Percentiles rank a stretch among this genome's conserved stretches.
These are phyloP conservation scores for Pelargonium australe DNA, from an alignment of 441 rosid species.

Conservation along the genomic window DNA sequence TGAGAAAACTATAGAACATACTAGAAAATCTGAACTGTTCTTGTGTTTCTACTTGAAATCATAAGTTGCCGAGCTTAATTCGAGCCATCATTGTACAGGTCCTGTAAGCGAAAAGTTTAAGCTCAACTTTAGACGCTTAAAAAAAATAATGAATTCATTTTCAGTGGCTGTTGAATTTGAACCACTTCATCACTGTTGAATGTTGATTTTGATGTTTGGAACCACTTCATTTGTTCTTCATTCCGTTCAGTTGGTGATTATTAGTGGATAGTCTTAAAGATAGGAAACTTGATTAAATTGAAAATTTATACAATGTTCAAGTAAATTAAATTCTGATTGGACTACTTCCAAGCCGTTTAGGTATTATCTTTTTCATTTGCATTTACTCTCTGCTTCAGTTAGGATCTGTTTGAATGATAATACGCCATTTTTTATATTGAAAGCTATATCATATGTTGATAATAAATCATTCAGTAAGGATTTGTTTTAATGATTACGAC, in stretches of 20 bases:
- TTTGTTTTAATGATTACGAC: too few species aligned
- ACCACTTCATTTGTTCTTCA: neutral
- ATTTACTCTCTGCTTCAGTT: neutral
- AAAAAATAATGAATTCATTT: neutral
- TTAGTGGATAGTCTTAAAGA: neutral
- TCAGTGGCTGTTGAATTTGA: neutral
- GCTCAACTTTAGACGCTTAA: neutral
- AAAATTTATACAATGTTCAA: neutral
- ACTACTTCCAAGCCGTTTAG: neutral
- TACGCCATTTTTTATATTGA: neutral
- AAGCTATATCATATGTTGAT: neutral
- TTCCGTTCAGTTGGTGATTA: neutral
- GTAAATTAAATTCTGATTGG: neutral
- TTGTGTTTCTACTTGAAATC: neutral
- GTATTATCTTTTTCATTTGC: neutral
- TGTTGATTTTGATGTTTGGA: neutral
- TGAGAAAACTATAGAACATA: conserved; percentile 18
- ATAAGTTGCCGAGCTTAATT: neutral
- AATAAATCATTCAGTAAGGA: too few species aligned
- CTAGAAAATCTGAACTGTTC: neutral
- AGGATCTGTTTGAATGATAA: neutral
- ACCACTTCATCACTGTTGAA: neutral
- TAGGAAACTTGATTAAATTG: neutral
- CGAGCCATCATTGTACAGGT: neutral
- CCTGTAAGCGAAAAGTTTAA: neutral